These are phyloP conservation scores for Saitoella complicata DNA, from an alignment of 805 yeast genomes.

Conservation along the genomic window DNA sequence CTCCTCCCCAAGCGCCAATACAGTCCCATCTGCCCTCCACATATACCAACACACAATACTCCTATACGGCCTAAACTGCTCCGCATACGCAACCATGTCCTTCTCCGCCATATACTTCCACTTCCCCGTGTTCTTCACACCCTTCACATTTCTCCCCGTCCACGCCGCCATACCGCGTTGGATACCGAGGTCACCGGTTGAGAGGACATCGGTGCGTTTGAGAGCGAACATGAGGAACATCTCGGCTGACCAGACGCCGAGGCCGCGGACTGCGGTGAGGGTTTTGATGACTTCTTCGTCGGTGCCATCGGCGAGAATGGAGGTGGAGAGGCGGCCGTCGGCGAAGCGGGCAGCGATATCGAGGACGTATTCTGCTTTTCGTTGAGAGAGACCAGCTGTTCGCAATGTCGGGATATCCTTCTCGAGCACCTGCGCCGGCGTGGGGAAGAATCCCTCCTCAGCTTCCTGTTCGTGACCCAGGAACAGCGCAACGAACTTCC, in stretches of 20 bases:
- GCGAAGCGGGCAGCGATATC: constrained; percentile 10
- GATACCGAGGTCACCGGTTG: constrained; percentile 67
- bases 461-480: constrained; percentile 12
- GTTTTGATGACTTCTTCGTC: constrained; percentile 34
- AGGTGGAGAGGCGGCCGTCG: constrained; percentile 21
- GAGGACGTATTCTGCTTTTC: constrained; percentile 42
- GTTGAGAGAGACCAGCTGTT: constrained; percentile 48
- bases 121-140: constrained; percentile 23
- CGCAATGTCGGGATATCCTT: constrained; percentile 34
- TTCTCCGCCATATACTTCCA: constrained; percentile 22
- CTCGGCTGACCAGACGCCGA: constrained; percentile 74
- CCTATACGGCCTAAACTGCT: constrained; percentile 46
- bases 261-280: constrained; percentile 44
- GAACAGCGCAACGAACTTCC: constrained; percentile 28
- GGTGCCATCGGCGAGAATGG: constrained; percentile 24
- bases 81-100: constrained; percentile 52
- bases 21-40: constrained; percentile 10
- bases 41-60: constrained; percentile 11
- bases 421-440: constrained; percentile 31
- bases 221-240: constrained; percentile 70
- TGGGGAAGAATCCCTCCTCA: constrained; percentile 27
- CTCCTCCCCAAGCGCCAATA: too few species aligned
- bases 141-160: constrained; percentile 34
- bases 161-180: constrained; percentile 66
- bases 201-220: constrained; percentile 51